Conservation (phyloP, 345 rosid species). For the Eutrema yunnanense region DNA sequence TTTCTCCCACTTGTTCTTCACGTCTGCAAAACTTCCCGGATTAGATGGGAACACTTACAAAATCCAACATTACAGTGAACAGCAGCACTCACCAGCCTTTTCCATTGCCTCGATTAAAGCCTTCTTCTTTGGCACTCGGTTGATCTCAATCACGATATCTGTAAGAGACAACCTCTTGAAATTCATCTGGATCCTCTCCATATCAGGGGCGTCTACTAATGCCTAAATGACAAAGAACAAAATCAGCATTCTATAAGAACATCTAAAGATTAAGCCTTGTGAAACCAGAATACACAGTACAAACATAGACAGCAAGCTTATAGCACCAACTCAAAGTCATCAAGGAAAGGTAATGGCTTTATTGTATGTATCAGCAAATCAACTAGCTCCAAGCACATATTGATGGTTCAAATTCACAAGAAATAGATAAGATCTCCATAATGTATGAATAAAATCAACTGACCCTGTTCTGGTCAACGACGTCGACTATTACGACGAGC, state of each 20-base stretch:
- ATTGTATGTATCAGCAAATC: background rate
- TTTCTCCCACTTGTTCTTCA: conserved; percentile 74
- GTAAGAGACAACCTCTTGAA: conserved; percentile 92
- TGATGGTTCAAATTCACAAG: background rate
- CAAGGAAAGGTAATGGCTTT: background rate
- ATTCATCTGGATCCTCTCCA: conserved; percentile 89
- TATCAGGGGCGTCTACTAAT: conserved; percentile 88
- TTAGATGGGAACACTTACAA: background rate
- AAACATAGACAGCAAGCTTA: background rate
- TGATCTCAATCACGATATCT: conserved; percentile 74
- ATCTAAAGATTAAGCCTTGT: background rate
- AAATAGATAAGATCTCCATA: background rate
- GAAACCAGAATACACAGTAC: background rate
- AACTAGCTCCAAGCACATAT: background rate
- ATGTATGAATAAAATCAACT: background rate
- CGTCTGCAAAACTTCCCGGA: conserved; percentile 33
- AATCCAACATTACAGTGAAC: background rate
- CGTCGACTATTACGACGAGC: conserved; percentile 90
- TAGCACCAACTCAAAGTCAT: background rate
- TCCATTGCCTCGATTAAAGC: conserved; percentile 83
- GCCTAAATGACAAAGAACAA: conserved; percentile 39
- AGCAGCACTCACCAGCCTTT: conserved; percentile 60
- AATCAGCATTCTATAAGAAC: background rate
- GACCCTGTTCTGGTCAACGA: conserved; percentile 84
- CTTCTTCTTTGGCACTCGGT: conserved; percentile 79